Evolutionary conservation across 495 filamentous ascomycete genomes (phyloP).

Genomic region (Talaromyces ruber): DNA sequence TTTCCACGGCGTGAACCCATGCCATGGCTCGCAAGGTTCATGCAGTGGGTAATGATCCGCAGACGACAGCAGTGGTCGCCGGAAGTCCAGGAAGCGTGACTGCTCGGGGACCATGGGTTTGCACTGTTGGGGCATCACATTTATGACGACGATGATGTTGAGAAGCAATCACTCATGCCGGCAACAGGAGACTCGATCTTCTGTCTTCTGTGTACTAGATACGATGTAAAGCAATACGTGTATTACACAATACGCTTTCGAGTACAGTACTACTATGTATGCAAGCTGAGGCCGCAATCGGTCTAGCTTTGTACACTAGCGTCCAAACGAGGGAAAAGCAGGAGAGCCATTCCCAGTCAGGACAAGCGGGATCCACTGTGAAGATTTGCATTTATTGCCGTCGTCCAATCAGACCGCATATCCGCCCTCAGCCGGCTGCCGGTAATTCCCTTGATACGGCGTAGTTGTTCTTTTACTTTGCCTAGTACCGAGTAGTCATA

Average conservation of each 20-base stretch:
- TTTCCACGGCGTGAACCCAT: constrained; percentile 1
- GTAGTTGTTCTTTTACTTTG: not conserved
- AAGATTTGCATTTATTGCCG: not conserved
- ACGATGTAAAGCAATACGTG: not conserved
- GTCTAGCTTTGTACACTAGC: not conserved
- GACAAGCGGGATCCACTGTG: not conserved
- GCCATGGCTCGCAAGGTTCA: not conserved
- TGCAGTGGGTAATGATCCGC: constrained; percentile 4
- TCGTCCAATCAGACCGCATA: not conserved
- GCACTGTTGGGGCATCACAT: not conserved
- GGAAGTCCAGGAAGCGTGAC: not conserved
- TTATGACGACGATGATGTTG: not conserved
- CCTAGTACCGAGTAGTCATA: no score
- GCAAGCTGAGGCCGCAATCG: not conserved
- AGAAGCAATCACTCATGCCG: not conserved
- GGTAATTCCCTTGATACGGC: not conserved
- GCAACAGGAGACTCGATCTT: not conserved
- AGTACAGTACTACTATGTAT: not conserved
- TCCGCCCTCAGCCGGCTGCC: not conserved
- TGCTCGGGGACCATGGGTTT: not conserved
- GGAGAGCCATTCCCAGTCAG: not conserved
- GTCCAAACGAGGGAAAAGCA: not conserved
- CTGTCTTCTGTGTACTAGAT: not conserved
- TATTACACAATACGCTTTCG: not conserved
- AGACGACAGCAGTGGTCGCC: not conserved